Conservation (phyloP, 2,329 filamentous ascomycete genomes). For the Aspergillus felis region DNA sequence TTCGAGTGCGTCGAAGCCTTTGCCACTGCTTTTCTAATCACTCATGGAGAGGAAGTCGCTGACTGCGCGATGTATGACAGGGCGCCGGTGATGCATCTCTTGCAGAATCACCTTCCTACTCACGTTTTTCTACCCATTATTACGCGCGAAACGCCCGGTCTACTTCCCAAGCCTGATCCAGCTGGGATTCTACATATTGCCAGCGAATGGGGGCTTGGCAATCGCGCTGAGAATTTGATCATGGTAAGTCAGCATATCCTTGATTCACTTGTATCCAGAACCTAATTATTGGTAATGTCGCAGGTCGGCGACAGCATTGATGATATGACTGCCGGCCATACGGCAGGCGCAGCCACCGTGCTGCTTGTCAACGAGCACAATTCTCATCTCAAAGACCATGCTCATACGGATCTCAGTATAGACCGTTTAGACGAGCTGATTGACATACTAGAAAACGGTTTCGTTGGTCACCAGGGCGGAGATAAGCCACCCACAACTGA, state of each 20-base stretch:
- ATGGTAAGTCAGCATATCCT: conserved; percentile 27
- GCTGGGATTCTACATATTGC: conserved; percentile 87
- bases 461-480: conserved; percentile 48
- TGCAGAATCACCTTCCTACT: conserved; percentile 67
- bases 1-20: conserved; percentile 58
- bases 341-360: conserved; percentile 86
- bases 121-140: conserved; percentile 73
- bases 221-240: conserved; percentile 40
- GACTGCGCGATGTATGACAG: conserved; percentile 13
- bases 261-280: neutral
- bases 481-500: conserved; percentile 14
- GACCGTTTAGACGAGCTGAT: conserved; percentile 71
- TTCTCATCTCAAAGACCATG: conserved; percentile 62
- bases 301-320: conserved; percentile 74
- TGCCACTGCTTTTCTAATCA: neutral
- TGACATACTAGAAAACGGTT: conserved; percentile 69
- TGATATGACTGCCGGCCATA: conserved; percentile 83
- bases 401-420: conserved; percentile 74
- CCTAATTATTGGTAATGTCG: conserved; percentile 1
- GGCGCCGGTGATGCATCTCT: conserved; percentile 41
- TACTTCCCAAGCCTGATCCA: conserved; percentile 75
- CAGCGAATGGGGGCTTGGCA: conserved; percentile 63
- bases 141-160: conserved; percentile 69
- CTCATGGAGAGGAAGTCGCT: neutral
- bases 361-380: conserved; percentile 83